These are phyloP conservation scores for Saraca asoca DNA, from an alignment of 331 rosid genomes.

Conservation along the genomic window DNA sequence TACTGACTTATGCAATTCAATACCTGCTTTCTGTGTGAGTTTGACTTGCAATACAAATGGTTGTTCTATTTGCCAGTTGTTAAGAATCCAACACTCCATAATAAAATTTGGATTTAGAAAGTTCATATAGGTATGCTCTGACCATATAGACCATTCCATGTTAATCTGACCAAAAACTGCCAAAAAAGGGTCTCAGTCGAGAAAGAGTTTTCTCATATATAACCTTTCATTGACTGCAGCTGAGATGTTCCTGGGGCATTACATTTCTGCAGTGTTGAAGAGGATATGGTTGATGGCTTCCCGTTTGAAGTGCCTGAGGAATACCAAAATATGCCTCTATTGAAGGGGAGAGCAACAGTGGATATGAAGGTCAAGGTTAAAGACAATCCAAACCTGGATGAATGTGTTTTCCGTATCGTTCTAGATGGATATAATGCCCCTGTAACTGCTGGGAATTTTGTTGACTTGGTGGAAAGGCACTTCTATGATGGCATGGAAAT, in stretches of 20 bases:
- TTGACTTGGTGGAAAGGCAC: constrained; percentile 91
- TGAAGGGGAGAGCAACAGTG: constrained; percentile 96
- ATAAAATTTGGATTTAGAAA: constrained; percentile 22
- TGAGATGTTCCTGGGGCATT: constrained; percentile 99
- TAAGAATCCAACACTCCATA: constrained; percentile 14
- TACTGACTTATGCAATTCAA: background rate
- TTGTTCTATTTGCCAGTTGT: background rate
- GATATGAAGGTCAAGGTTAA: constrained; percentile 99
- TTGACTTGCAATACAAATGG: constrained; percentile 5
- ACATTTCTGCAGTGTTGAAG: constrained; percentile 99
- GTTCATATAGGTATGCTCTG: background rate
- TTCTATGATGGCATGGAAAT: constrained; percentile 98
- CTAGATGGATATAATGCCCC: constrained; percentile 97
- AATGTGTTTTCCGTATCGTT: constrained; percentile 86
- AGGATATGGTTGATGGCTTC: constrained; percentile 96
- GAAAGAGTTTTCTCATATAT: constrained; percentile 75
- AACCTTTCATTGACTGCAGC: constrained; percentile 99
- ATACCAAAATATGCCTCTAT: constrained; percentile 75
- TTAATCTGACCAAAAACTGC: constrained; percentile 10
- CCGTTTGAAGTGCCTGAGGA: constrained; percentile 92
- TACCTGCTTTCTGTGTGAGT: background rate
- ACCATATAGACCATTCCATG: constrained; percentile 6
- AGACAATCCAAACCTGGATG: constrained; percentile 83
- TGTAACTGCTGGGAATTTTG: constrained; percentile 88
- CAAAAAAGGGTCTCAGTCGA: constrained; percentile 22